phyloP scores from a whole-genome alignment of 2,329 filamentous ascomycete genomes.

The Ophiostoma ulmi region DNA sequence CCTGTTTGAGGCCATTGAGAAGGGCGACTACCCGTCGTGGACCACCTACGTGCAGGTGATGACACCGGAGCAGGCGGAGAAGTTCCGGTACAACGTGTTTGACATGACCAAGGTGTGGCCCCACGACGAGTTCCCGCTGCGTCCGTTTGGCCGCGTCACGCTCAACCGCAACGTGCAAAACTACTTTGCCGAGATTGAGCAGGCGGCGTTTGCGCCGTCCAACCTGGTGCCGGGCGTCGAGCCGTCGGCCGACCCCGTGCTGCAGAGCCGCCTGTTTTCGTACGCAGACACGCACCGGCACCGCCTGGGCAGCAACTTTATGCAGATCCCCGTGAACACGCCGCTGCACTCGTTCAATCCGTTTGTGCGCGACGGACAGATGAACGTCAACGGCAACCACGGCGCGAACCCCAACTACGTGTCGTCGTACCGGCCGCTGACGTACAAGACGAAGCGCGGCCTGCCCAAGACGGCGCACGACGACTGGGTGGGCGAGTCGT shows the following conservation, averaged over 20 bases:
- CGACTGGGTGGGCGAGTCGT: slow-evolving; percentile 44
- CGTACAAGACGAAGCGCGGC: slow-evolving; percentile 38
- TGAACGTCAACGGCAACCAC: slow-evolving; percentile 64
- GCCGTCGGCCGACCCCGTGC: slow-evolving; percentile 57
- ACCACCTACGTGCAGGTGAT: slow-evolving; percentile 60
- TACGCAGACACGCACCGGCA: slow-evolving; percentile 61
- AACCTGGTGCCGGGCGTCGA: slow-evolving; percentile 60
- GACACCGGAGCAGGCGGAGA: slow-evolving; percentile 56
- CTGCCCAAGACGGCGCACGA: slow-evolving; percentile 42
- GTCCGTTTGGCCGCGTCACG: slow-evolving; percentile 56
- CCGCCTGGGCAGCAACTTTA: slow-evolving; percentile 59
- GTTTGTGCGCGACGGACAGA: slow-evolving; percentile 67
- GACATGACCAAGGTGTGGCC: slow-evolving; percentile 68
- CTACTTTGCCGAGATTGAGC: slow-evolving; percentile 66
- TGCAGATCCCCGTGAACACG: slow-evolving; percentile 59
- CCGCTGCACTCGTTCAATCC: slow-evolving; percentile 56
- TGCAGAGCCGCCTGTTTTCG: slow-evolving; percentile 56
- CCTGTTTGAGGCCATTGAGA: slow-evolving; percentile 58
- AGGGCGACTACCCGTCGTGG: slow-evolving; percentile 59
- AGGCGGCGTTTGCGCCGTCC: slow-evolving; percentile 60
- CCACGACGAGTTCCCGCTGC: slow-evolving; percentile 55
- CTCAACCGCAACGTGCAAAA: slow-evolving; percentile 61
- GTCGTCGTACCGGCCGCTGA: slow-evolving; percentile 44
- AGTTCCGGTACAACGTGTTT: slow-evolving; percentile 59
- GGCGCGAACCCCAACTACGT: slow-evolving; percentile 56